Conservation (phyloP, 495 filamentous ascomycete species). For the Aspergillus egyptiacus region DNA sequence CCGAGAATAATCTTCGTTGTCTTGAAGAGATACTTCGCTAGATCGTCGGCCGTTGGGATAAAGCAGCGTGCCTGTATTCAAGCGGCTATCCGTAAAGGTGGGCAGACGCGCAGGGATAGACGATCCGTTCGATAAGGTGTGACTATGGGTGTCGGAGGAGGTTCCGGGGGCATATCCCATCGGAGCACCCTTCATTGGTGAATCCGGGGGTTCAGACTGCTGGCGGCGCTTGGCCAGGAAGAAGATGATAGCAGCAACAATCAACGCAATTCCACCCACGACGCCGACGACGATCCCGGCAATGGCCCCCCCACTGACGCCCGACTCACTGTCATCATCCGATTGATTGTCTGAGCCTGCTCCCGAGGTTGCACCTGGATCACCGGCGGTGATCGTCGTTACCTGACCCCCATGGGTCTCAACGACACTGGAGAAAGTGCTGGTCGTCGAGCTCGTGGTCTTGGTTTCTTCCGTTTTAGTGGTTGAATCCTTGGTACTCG, state of each 20-base stretch:
- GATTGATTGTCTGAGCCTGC: slow-evolving; percentile 14
- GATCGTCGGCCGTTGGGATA: slow-evolving; percentile 44
- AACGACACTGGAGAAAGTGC: slow-evolving; percentile 32
- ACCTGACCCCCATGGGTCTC: slow-evolving; percentile 34
- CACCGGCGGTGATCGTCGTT: slow-evolving; percentile 48
- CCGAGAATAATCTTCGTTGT: slow-evolving; percentile 53
- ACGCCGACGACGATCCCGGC: slow-evolving; percentile 48
- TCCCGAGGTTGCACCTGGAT: slow-evolving; percentile 28
- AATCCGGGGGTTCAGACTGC: slow-evolving; percentile 26
- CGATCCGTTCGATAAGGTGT: slow-evolving; percentile 30
- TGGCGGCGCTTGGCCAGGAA: slow-evolving; percentile 39
- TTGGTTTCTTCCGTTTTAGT: slow-evolving; percentile 16
- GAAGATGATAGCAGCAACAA: slow-evolving; percentile 35
- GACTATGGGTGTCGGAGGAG: slow-evolving; percentile 39
- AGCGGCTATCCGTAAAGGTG: slow-evolving; percentile 41
- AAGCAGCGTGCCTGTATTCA: slow-evolving; percentile 39
- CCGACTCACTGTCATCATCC: slow-evolving; percentile 15
- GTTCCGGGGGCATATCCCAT: slow-evolving; percentile 40
- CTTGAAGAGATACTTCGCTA: slow-evolving; percentile 48
- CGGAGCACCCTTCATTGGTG: slow-evolving; percentile 42
- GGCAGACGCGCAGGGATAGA: slow-evolving; percentile 24
- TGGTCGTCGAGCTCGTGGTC: slow-evolving; percentile 18
- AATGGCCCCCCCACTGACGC: slow-evolving; percentile 34
- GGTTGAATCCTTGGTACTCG: slow-evolving; percentile 12
- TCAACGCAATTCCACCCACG: slow-evolving; percentile 38